phyloP scores from a whole-genome alignment of 2,329 filamentous ascomycete species.

The Alternaria brassicicola region DNA sequence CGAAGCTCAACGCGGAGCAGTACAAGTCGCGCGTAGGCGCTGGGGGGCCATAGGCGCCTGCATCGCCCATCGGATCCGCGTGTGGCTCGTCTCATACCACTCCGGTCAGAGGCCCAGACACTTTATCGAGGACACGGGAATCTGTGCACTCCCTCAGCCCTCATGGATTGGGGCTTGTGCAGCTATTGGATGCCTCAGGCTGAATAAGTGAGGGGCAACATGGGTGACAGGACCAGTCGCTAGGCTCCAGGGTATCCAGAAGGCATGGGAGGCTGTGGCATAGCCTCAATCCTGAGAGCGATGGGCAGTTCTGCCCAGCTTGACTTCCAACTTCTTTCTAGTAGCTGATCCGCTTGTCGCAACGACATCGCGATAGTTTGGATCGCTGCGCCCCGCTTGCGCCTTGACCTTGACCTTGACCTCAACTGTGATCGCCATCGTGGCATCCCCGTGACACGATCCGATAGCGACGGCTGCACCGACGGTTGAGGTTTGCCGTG shows the following conservation, averaged over 20 bases:
- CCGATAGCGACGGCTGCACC: slow-evolving; percentile 17
- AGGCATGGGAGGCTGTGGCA: slow-evolving; percentile 24
- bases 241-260: slow-evolving; percentile 22
- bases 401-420: slow-evolving; percentile 28
- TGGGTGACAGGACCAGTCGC: slow-evolving; percentile 26
- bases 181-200: slow-evolving; percentile 32
- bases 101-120: slow-evolving; percentile 29
- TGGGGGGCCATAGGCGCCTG: slow-evolving; percentile 23
- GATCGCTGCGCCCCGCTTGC: slow-evolving; percentile 31
- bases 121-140: slow-evolving; percentile 10
- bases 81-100: slow-evolving; percentile 14
- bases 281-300: slow-evolving; percentile 30
- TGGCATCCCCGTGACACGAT: slow-evolving; percentile 24
- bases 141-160: slow-evolving; percentile 30
- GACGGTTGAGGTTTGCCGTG: slow-evolving; percentile 8
- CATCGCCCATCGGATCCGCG: slow-evolving; percentile 14
- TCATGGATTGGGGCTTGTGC: slow-evolving; percentile 16
- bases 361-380: slow-evolving; percentile 18
- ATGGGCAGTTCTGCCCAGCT: slow-evolving; percentile 15
- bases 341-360: slow-evolving; percentile 29
- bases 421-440: slow-evolving; percentile 19
- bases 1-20: slow-evolving; percentile 21
- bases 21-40: slow-evolving; percentile 1
- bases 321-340: slow-evolving; percentile 26
- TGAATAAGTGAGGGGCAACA: slow-evolving; percentile 24